These are phyloP conservation scores for Uncinocarpus reesii DNA, from an alignment of 2,329 filamentous ascomycete genomes.

Conservation along the genomic window DNA sequence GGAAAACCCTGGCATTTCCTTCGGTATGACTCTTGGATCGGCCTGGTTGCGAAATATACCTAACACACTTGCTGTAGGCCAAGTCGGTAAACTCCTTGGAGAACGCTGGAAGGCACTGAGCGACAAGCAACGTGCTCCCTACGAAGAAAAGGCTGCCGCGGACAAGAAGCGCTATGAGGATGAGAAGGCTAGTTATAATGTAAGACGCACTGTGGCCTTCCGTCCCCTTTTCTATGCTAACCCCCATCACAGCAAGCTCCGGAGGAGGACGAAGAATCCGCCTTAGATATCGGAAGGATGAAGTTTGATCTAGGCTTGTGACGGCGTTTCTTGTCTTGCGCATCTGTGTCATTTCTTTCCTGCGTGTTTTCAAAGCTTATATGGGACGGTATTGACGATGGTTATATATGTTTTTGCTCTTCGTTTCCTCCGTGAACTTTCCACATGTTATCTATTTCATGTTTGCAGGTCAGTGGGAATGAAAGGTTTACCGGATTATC, in stretches of 20 bases:
- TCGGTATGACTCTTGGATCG: constrained; percentile 49
- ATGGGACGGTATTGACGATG: constrained; percentile 14
- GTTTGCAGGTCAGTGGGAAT: constrained; percentile 7
- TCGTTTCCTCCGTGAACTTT: constrained; percentile 1
- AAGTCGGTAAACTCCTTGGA: constrained; percentile 96
- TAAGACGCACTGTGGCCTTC: no score
- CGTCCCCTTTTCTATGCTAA: no score
- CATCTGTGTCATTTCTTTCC: constrained; percentile 6
- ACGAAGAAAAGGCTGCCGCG: constrained; percentile 88
- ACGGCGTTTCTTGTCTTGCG: constrained; percentile 12
- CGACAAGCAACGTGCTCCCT: constrained; percentile 85
- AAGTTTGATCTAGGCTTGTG: constrained; percentile 8
- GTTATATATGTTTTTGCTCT: constrained; percentile 13
- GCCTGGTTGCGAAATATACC: neutral
- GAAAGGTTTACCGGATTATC: constrained; percentile 10
- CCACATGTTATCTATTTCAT: neutral
- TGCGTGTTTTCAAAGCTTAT: constrained; percentile 5
- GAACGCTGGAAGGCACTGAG: constrained; percentile 97
- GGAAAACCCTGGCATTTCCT: constrained; percentile 95
- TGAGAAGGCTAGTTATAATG: constrained; percentile 89
- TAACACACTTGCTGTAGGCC: constrained; percentile 46
- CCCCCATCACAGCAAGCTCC: constrained; percentile 13
- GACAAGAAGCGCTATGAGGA: constrained; percentile 99
- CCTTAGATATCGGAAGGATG: constrained; percentile 9
- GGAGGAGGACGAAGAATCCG: constrained; percentile 18